phyloP scores from a whole-genome alignment of 2,329 filamentous ascomycete genomes.

The Westerdykella ornata region DNA sequence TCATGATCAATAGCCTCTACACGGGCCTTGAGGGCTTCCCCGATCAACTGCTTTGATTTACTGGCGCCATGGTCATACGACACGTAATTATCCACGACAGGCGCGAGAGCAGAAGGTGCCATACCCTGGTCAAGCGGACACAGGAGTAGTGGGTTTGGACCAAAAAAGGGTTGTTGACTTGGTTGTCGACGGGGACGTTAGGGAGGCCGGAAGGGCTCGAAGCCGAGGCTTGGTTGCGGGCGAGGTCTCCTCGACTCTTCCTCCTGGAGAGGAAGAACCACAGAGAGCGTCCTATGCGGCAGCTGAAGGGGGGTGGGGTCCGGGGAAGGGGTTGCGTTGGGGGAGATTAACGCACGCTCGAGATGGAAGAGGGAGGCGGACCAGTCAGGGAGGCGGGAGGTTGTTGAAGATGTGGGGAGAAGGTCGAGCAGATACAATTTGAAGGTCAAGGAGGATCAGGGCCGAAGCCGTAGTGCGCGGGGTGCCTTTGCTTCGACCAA shows the following conservation, averaged over 20 bases:
- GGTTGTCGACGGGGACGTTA: constrained; percentile 54
- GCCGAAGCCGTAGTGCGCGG: constrained; percentile 41
- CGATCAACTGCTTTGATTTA: constrained; percentile 71
- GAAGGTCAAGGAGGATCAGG: constrained; percentile 39
- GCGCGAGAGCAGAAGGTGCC: constrained; percentile 62
- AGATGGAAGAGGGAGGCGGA: constrained; percentile 31
- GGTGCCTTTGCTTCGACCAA: constrained; percentile 41
- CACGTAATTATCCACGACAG: constrained; percentile 37
- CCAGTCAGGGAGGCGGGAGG: constrained; percentile 41
- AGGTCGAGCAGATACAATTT: constrained; percentile 43
- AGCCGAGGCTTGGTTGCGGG: constrained; percentile 75
- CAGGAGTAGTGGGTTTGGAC: constrained; percentile 7
- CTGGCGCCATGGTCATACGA: constrained; percentile 46
- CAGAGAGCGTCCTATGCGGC: constrained; percentile 99
- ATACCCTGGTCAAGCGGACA: constrained; percentile 50
- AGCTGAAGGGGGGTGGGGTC: constrained; percentile 63
- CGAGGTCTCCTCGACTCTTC: constrained; percentile 99
- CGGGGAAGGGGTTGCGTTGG: constrained; percentile 27
- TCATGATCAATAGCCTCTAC: constrained; percentile 81
- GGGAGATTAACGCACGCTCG: constrained; percentile 40
- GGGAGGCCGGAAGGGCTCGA: constrained; percentile 90
- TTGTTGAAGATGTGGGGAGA: constrained; percentile 47
- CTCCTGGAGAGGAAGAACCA: constrained; percentile 99
- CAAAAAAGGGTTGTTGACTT: constrained; percentile 3
- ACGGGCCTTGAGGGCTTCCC: constrained; percentile 77